Evolutionary conservation across 1,284 basidiomycete species (phyloP).

Genomic region (Xanthoconium separans): DNA sequence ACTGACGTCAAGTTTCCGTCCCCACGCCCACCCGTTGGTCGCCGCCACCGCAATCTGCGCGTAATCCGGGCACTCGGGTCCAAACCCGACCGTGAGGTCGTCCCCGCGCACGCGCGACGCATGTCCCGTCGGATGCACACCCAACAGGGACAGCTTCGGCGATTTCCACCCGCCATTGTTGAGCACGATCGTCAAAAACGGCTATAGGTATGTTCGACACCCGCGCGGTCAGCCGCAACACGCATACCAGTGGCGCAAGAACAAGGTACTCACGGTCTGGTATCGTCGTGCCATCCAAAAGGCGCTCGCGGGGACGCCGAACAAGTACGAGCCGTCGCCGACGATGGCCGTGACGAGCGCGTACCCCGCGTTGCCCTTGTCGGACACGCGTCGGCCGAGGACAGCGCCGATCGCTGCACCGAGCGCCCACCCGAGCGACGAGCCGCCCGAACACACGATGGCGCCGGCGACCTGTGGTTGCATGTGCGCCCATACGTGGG

Average conservation of each 20-base stretch:
- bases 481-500: slow-evolving; percentile 54
- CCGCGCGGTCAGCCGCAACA: too few relatives aligned
- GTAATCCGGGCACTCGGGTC: slow-evolving; percentile 62
- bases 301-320: slow-evolving; percentile 61
- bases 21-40: slow-evolving; percentile 64
- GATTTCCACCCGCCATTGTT: slow-evolving; percentile 75
- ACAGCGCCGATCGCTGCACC: slow-evolving; percentile 61
- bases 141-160: slow-evolving; percentile 62
- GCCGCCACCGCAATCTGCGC: slow-evolving; percentile 61
- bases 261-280: slow-evolving; percentile 59
- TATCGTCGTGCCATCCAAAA: slow-evolving; percentile 73
- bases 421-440: slow-evolving; percentile 64
- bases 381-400: slow-evolving; percentile 41
- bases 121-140: slow-evolving; percentile 58
- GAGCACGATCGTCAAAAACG: slow-evolving; percentile 66
- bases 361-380: slow-evolving; percentile 31
- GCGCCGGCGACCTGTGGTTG: slow-evolving; percentile 49
- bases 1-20: slow-evolving; percentile 39
- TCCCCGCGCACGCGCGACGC: slow-evolving; percentile 48
- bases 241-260: too few relatives aligned
- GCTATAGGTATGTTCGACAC: too few relatives aligned
- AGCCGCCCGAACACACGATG: slow-evolving; percentile 54
- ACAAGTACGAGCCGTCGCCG: slow-evolving; percentile 69
- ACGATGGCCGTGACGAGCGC: slow-evolving; percentile 59
- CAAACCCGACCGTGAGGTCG: slow-evolving; percentile 61